Evolutionary conservation across 441 rosid species (phyloP), one percentile per base, ranked within the genome.

Genomic region (Pelargonium myrrhifolium): DNA sequence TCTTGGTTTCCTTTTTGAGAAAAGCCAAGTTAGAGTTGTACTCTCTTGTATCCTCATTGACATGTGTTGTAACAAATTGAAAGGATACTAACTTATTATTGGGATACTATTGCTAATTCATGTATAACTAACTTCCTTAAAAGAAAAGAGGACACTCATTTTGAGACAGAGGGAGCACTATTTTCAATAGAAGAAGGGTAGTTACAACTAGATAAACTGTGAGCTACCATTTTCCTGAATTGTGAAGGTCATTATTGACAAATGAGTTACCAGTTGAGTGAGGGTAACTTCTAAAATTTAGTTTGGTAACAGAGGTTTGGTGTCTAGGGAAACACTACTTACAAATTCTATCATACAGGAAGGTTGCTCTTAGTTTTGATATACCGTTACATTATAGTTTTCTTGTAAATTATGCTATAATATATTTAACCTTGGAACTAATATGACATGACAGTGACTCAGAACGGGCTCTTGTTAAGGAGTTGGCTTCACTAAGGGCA

Each of bases 391-490:
- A 59, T 40, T n/a, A 42, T 71, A 35, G 53, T 49, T 12, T 26
- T 47, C 28, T 49, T 4, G 56, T 49, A 17, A 14, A 17, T 17
- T 49, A 17, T 49, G 21, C 18, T 4, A 5, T 6, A 6, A 58
- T 67, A 39, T 55, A 18, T 64, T 47, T 58, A 24, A 10, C 56
- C 6, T 64, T 67, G 65, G 66, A 65, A 69, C 60, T 64, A 62
- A 65, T 35, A 58, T 65, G 47, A 65, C 69, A 65, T 72, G 56
- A 21, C 86, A 89, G 98, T 58, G 82, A 84, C 24, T 74, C 70
- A 69, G 97, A 93, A 75, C 89, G 82, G 7, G 67, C 72, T 65
- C 89, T 93, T 74, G 74, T 90, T 65, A 74, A 86, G 86, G 89
- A 86, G 66, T 79, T 90, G 75, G 86, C 87, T 49, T 82, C 83